These are phyloP conservation scores for Carallia pectinifolia DNA, from an alignment of 345 rosid genomes.

Conservation along the genomic window DNA sequence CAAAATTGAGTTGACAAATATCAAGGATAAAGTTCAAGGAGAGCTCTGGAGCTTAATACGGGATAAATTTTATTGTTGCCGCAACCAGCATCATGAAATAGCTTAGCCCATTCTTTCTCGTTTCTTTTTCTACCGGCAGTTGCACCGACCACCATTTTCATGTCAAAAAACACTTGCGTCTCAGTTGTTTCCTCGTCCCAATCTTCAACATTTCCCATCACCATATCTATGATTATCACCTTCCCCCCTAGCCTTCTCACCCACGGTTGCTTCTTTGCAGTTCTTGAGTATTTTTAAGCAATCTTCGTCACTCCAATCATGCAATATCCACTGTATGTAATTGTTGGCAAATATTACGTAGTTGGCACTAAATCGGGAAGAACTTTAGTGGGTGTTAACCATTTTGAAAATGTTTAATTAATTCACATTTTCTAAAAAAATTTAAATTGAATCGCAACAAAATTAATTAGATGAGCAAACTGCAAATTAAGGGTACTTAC, in stretches of 20 bases:
- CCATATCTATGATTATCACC: slow-evolving; percentile 15
- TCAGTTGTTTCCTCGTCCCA: background rate
- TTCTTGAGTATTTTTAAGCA: slow-evolving; percentile 10
- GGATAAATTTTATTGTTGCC: slow-evolving; percentile 27
- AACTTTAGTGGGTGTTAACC: too few species aligned
- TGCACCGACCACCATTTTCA: slow-evolving; percentile 9
- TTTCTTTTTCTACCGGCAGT: slow-evolving; percentile 23
- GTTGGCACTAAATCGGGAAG: background rate
- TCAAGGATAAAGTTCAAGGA: slow-evolving; percentile 33
- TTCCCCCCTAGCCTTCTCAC: background rate
- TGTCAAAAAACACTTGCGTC: slow-evolving; percentile 22
- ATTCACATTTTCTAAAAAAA: background rate
- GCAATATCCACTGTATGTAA: slow-evolving; percentile 10
- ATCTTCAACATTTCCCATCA: background rate
- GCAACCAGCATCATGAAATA: slow-evolving; percentile 33
- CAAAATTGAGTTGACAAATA: too few species aligned
- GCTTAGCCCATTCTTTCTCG: slow-evolving; percentile 33
- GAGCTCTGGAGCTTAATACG: slow-evolving; percentile 15
- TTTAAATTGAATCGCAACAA: too few species aligned
- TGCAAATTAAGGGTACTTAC: background rate
- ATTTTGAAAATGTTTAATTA: background rate
- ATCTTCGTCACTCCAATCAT: slow-evolving; percentile 12
- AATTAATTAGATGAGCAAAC: background rate
- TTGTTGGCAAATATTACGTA: background rate
- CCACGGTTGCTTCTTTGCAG: slow-evolving; percentile 15